Base-by-base conservation (phyloP, 768 basidiomycete species). In the Russula compacta region DNA sequence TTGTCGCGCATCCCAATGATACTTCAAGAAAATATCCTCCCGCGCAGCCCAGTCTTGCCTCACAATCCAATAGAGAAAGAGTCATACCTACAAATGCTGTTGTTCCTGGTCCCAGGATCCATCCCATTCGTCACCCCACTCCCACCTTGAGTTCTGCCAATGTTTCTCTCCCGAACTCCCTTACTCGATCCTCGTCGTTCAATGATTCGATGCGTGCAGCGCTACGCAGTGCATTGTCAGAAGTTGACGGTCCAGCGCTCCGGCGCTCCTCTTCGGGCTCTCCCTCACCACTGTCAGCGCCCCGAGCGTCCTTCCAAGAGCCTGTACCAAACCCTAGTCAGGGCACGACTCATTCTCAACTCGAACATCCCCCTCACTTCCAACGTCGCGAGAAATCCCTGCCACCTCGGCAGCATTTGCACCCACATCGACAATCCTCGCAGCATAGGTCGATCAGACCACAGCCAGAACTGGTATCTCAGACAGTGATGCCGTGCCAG, bases 201-300 rank as follows among this genome's bases (percentile, higher is more conserved):
- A 58, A n/a, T 32, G 51, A 62, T 24, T 19, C 32, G 6, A 62
- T 62, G 56, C 61, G 61, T 9, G 51, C 51, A 6, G 61, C 61
- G 3, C 33, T 62, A 21, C 56, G 56, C 9, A 53, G 35, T 32
- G 61, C 61, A 19, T 12, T 58, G 6, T 53, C 61, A 4, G 44
- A 49, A 33, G 44, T 36, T 12, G 56, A 58, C n/a, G 19, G 32
- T 17, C 19, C 56, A 19, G 19, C 14, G 3, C 17, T 36, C 24
- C 60, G 33, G 50, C 55, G 36, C 15, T 47, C 44, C 4, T 29
- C 61, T 9, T 53, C 46, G 5, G 32, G n/a, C 14, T 7, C 56
- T 10, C 56, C 52, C 0, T 32, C 46, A 3, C 42, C 33, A 3
- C 29, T 17, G 14, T 29, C 58, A 11, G 12, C n/a, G 5, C 36